phyloP scores from a whole-genome alignment of 352 stramenopile species.

The Globisporangium nagaii region DNA sequence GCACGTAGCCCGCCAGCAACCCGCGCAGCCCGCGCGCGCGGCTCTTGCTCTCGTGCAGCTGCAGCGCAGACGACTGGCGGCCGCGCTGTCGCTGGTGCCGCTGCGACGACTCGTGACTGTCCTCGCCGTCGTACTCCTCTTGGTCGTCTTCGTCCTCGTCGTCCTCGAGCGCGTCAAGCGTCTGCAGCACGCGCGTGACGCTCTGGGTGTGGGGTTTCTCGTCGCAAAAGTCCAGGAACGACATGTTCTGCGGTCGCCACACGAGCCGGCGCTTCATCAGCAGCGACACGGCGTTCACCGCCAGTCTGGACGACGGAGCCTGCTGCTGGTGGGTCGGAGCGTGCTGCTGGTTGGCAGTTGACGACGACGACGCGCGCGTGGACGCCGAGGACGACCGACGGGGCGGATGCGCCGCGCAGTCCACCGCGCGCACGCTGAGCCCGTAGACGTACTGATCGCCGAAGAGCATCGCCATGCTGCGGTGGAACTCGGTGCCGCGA shows the following conservation, averaged over 20 bases:
- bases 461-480: slow-evolving; percentile 60
- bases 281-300: slow-evolving; percentile 50
- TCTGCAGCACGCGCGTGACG: slow-evolving; percentile 59
- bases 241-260: slow-evolving; percentile 45
- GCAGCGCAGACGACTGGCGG: slow-evolving; percentile 3
- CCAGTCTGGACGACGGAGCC: slow-evolving; percentile 21
- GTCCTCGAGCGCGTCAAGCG: slow-evolving; percentile 31
- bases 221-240: slow-evolving; percentile 56
- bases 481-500: slow-evolving; percentile 37
- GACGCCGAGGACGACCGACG: background rate
- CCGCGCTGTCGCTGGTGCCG: background rate
- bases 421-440: slow-evolving; percentile 30
- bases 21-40: slow-evolving; percentile 21
- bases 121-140: background rate
- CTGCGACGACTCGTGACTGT: background rate
- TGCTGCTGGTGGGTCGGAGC: too few relatives aligned
- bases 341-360: background rate
- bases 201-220: slow-evolving; percentile 47
- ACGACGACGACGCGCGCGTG: background rate
- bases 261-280: slow-evolving; percentile 39
- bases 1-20: slow-evolving; percentile 46
- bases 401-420: slow-evolving; percentile 23
- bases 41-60: background rate
- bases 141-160: slow-evolving; percentile 20
- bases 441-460: slow-evolving; percentile 59